Base-by-base conservation (phyloP, 2,329 filamentous ascomycete genomes). In the Monosporascus sp. region DNA sequence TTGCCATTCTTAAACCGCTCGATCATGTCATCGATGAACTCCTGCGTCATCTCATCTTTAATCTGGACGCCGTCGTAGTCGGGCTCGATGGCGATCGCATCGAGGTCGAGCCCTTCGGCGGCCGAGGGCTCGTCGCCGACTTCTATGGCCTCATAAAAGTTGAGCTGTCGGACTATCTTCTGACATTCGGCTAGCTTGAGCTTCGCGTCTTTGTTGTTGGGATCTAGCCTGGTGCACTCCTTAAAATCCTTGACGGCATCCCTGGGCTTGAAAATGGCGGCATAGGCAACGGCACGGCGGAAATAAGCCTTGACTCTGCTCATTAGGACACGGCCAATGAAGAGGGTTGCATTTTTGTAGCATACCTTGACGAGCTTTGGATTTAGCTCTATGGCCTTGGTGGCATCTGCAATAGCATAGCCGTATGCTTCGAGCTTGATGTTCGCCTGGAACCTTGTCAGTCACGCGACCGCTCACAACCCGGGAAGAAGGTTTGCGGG, bases 1-100 rank as follows among this genome's bases (percentile, higher is more conserved):
- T 99, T 97, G 67, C 94, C 94, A 49, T 83, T 86, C 81, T 95
- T 96, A 81, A 99, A 99, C 34, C 94, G 80, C 70, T 94, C 83
- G 52, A 90, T 93, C 93, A 97, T 97, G 74, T 99, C 93, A 63
- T 95, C 89, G 63, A 99, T 89, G 67, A 99, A 99, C 64, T 97
- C 93, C 61, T 93, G 83, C 1, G 93, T 97, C 91, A 99, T 99
- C 68, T 88, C 80, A 49, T 86, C 81, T 39, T 82, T 86, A 50
- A 99, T 75, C 52, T 79, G 80, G 22, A 85, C 86, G 56, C 94
- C 94, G 65, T 99, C 94, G 65, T 99, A 99, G 51, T 80, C 80
- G 22, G 85, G 75, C 57, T 97, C 92, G 18, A 99, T 84, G 11
- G 77, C 76, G 72, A 99, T 97, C 51, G 86, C 82, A 55, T 94